Conservation (phyloP, 1,139 yeast genomes). For the Tardiomyces depauwii region DNA sequence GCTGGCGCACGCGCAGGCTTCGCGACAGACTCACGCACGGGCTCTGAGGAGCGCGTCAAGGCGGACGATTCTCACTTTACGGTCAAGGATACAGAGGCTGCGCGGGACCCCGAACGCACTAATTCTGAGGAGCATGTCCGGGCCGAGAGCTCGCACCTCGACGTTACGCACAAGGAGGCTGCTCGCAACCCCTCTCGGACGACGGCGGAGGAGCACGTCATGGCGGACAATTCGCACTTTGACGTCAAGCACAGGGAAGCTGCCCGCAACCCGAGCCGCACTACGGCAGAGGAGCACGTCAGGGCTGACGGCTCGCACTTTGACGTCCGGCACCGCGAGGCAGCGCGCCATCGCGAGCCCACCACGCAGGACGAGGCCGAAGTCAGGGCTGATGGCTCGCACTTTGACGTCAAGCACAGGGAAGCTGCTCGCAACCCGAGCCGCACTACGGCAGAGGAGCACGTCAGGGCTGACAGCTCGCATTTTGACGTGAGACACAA, state of each 20-base stretch:
- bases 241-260: not conserved
- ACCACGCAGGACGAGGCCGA: not conserved
- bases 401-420: not conserved
- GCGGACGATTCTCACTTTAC: not conserved
- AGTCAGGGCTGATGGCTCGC: not conserved
- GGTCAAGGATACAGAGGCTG: not conserved
- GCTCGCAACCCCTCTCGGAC: not conserved
- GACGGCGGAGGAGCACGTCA: not conserved
- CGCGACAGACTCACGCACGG: not conserved
- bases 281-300: not conserved
- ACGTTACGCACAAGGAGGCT: not conserved
- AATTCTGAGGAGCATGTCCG: not conserved
- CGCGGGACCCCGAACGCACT: not conserved
- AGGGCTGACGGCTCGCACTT: not conserved
- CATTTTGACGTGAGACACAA: not conserved
- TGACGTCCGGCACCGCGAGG: not conserved
- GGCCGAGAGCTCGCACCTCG: not conserved
- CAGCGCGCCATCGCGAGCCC: not conserved
- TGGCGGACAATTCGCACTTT: not conserved
- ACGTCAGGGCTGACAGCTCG: not conserved
- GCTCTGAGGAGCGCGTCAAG: not conserved
- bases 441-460: not conserved
- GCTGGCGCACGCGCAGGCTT: constrained; percentile 2
- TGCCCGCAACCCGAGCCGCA: not conserved
- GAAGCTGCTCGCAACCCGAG: not conserved